Base-by-base conservation (phyloP, 176 grass and related monocot genomes). In the Aegilops speltoides region DNA sequence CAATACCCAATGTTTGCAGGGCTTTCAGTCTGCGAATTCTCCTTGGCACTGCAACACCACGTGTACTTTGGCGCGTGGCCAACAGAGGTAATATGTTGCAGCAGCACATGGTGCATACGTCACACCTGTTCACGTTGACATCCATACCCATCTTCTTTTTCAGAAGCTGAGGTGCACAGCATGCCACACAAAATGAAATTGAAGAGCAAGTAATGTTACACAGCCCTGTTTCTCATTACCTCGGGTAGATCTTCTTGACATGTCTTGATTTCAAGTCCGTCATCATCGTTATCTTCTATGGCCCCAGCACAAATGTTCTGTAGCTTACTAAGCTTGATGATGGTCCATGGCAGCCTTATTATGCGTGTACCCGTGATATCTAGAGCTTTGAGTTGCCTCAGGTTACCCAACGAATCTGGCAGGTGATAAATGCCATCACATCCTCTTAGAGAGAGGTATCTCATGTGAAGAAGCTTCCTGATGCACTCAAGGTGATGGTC, bases 381-480 rank as follows among this genome's bases (percentile, higher is more conserved):
- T n/a, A 68, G 14, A 2, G 83, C 68, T 11, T 78, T 0, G 0
- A 85, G 73, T 32, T 28, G 43, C 28, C 43, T 56, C 3, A 78
- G 43, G 8, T 78, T 78, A 38, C 61, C 83, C 13, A 77, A 12
- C 0, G 73, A 77, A 56, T 85, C 22, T 5, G 83, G 73, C 0
- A 85, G 61, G 20, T 66, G 3, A 22, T 1, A 37, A 4, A 85
- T 54, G 10, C 0, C 4, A 1, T 0, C 0, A 2, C 46, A 56
- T 41, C 77, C 33, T 26, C 83, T 52, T 7, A 89, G 23, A 73
- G 78, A 87, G 20, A 92, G 25, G 14, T 74, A 86, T 17, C 22
- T 86, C 3, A 92, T 68, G 25, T 78, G 86, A 34, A 62, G 14
- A 26, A 92, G 72, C 37, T 83, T 48, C 5, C 29, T n/a, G 7